Conservation (phyloP, 768 basidiomycete species). For the Rhizopogon salebrosus region DNA sequence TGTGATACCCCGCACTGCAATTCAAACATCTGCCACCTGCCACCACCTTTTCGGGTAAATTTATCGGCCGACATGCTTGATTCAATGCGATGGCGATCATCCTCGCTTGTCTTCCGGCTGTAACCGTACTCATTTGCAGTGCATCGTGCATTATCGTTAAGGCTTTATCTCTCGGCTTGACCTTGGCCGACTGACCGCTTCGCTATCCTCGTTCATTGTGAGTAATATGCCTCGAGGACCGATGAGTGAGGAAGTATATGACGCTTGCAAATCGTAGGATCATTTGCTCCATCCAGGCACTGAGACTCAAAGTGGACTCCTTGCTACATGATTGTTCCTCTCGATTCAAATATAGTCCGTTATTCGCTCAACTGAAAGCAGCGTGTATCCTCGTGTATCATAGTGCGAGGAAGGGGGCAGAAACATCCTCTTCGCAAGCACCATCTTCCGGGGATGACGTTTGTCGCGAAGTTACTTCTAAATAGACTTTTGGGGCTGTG, state of each 20-base stretch:
- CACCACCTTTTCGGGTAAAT: not conserved
- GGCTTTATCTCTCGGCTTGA: not conserved
- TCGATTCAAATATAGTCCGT: not conserved
- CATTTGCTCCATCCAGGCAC: slow-evolving; percentile 1
- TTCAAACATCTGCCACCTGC: not conserved
- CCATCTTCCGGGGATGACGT: slow-evolving; percentile 48
- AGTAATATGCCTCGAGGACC: not conserved
- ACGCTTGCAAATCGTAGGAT: not conserved
- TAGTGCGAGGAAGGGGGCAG: too few species aligned
- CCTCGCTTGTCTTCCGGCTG: not conserved
- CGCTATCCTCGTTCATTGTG: not conserved
- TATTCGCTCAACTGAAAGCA: not conserved
- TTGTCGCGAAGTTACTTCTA: slow-evolving; percentile 67
- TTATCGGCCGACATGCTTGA: not conserved
- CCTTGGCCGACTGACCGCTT: not conserved
- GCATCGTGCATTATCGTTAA: not conserved
- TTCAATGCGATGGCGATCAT: not conserved
- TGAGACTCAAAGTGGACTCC: not conserved
- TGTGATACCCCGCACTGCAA: not conserved
- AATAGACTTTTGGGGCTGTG: slow-evolving; percentile 63
- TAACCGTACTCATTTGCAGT: not conserved
- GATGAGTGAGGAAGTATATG: not conserved
- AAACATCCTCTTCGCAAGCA: slow-evolving; percentile 30
- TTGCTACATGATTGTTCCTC: not conserved
- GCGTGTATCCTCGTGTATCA: too few species aligned